phyloP scores from a whole-genome alignment of 1,139 yeast genomes.

The Blastobotrys indianensis region DNA sequence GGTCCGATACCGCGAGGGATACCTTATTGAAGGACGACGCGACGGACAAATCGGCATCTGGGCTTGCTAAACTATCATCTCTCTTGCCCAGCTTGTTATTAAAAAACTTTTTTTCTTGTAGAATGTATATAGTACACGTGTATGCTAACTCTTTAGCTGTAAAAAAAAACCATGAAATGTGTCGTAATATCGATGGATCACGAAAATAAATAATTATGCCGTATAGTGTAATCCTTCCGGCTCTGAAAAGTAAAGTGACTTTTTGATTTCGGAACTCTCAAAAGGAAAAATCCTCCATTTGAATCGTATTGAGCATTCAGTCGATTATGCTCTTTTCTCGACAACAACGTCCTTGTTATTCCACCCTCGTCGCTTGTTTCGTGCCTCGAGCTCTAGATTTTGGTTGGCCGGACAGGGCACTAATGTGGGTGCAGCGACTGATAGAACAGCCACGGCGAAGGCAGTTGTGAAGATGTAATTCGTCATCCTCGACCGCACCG shows the following conservation, averaged over 20 bases:
- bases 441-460: slow-evolving; percentile 59
- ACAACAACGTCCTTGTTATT: not conserved
- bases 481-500: slow-evolving; percentile 51
- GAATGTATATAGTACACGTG: slow-evolving; percentile 2
- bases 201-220: not conserved
- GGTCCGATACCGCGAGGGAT: slow-evolving; percentile 53
- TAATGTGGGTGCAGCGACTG: slow-evolving; percentile 64
- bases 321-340: no score
- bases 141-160: not conserved
- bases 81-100: not conserved
- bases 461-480: slow-evolving; percentile 71
- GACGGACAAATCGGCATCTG: slow-evolving; percentile 56
- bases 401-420: slow-evolving; percentile 71
- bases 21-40: slow-evolving; percentile 54
- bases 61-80: slow-evolving; percentile 45
- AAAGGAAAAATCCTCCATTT: not conserved
- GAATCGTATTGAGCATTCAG: no score
- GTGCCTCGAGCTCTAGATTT: slow-evolving; percentile 16
- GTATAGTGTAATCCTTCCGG: not conserved
- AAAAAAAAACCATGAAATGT: no score
- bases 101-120: not conserved
- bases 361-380: not conserved
- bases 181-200: no score
- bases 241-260: not conserved
- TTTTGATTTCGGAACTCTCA: no score